Evolutionary conservation across 768 basidiomycete genomes (phyloP).

Genomic region (Boletus rex-veris): DNA sequence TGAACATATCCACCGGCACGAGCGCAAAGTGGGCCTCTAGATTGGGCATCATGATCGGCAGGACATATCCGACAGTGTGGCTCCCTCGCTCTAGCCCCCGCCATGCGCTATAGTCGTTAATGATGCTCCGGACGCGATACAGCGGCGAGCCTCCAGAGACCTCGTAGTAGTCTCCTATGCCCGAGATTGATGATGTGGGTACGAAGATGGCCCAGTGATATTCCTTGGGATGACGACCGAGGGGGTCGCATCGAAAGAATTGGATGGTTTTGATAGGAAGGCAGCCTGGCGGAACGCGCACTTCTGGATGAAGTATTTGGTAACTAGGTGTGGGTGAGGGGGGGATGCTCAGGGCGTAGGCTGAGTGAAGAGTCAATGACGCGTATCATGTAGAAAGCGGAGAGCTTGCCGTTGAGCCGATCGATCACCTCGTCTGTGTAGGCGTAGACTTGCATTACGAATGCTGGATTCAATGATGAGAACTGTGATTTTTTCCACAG

Average conservation of each 20-base stretch:
- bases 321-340: background rate
- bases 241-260: background rate
- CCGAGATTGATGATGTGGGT: slow-evolving; percentile 1
- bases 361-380: background rate
- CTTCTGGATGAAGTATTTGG: background rate
- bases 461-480: background rate
- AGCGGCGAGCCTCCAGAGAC: background rate
- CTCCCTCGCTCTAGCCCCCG: slow-evolving; percentile 5
- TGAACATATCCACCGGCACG: background rate
- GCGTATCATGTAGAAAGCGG: background rate
- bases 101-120: background rate
- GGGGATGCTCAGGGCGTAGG: background rate
- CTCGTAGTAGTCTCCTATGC: slow-evolving; percentile 9
- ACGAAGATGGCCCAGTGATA: slow-evolving; percentile 13
- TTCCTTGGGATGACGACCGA: background rate
- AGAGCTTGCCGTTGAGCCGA: background rate
- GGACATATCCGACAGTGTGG: slow-evolving; percentile 9
- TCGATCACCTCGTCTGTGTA: slow-evolving; percentile 3
- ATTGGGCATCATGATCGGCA: background rate
- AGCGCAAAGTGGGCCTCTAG: slow-evolving; percentile 7
- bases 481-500: background rate
- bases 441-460: background rate
- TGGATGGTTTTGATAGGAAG: slow-evolving; percentile 7
- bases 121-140: background rate
- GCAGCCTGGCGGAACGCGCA: background rate